phyloP scores from a whole-genome alignment of 2,329 filamentous ascomycete genomes.

The Penicillium sp. region DNA sequence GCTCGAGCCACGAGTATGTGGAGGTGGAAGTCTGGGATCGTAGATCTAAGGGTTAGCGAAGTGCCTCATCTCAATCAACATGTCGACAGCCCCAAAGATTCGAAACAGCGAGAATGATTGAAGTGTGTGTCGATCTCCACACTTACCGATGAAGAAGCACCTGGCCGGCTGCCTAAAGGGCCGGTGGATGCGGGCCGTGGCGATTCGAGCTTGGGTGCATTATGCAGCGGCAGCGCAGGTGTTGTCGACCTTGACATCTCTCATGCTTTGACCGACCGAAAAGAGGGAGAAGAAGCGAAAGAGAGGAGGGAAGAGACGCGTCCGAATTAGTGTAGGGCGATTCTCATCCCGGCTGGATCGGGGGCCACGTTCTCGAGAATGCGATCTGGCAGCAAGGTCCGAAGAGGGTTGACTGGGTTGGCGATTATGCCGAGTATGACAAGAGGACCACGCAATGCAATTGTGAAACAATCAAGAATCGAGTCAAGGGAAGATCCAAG shows the following conservation, averaged over 20 bases:
- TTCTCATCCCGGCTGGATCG: slow-evolving; percentile 34
- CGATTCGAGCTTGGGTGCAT: slow-evolving; percentile 46
- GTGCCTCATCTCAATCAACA: slow-evolving; percentile 6
- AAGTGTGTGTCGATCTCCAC: not conserved
- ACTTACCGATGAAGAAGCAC: slow-evolving; percentile 41
- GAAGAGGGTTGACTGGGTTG: slow-evolving; percentile 19
- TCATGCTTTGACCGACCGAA: slow-evolving; percentile 43
- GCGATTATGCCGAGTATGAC: slow-evolving; percentile 7
- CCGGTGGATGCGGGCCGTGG: slow-evolving; percentile 35
- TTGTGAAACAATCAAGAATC: slow-evolving; percentile 1
- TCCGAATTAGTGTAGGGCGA: slow-evolving; percentile 21
- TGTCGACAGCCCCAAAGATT: not conserved
- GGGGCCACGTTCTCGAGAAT: slow-evolving; percentile 31
- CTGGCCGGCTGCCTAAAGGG: slow-evolving; percentile 32
- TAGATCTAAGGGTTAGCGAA: slow-evolving; percentile 21
- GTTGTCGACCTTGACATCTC: slow-evolving; percentile 67
- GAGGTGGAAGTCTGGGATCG: slow-evolving; percentile 46
- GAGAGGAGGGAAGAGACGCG: slow-evolving; percentile 3
- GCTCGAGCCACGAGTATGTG: slow-evolving; percentile 68
- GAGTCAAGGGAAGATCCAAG: slow-evolving; percentile 6
- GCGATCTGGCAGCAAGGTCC: slow-evolving; percentile 35
- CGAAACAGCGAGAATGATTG: not conserved
- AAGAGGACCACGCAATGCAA: slow-evolving; percentile 3
- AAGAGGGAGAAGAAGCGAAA: slow-evolving; percentile 6
- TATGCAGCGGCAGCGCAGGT: slow-evolving; percentile 62